Conservation (phyloP, 176 grass and related monocot genomes). For the Juncus effusus region DNA sequence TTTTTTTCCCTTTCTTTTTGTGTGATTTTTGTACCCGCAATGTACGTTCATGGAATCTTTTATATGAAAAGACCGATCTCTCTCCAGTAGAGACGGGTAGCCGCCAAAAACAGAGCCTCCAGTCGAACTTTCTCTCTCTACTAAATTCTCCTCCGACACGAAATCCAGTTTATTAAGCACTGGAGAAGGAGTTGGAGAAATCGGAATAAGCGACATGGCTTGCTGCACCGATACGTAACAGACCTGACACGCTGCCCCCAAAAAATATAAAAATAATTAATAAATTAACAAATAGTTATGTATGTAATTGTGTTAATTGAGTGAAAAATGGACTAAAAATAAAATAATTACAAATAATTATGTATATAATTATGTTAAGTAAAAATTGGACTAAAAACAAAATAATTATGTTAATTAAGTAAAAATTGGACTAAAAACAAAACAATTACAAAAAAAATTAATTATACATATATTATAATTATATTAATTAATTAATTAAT, state of each 20-base stretch:
- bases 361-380: no score
- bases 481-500: neutral
- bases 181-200: slow-evolving; percentile 49
- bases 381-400: no score
- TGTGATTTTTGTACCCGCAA: slow-evolving; percentile 62
- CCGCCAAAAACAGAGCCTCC: slow-evolving; percentile 83
- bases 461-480: no score
- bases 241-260: slow-evolving; percentile 81
- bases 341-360: no score
- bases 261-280: slow-evolving; percentile 33
- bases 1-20: neutral
- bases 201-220: slow-evolving; percentile 57
- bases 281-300: neutral
- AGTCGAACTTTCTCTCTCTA: slow-evolving; percentile 43
- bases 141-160: slow-evolving; percentile 54
- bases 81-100: slow-evolving; percentile 69
- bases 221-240: slow-evolving; percentile 87
- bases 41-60: slow-evolving; percentile 74
- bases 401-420: no score
- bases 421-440: no score
- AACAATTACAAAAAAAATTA: no score
- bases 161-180: slow-evolving; percentile 74
- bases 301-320: no score
- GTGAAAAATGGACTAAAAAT: neutral
- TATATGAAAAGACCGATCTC: slow-evolving; percentile 76